Evolutionary conservation across 106 monocot genomes (phyloP).

Genomic region (Dendrobium catenatum): DNA sequence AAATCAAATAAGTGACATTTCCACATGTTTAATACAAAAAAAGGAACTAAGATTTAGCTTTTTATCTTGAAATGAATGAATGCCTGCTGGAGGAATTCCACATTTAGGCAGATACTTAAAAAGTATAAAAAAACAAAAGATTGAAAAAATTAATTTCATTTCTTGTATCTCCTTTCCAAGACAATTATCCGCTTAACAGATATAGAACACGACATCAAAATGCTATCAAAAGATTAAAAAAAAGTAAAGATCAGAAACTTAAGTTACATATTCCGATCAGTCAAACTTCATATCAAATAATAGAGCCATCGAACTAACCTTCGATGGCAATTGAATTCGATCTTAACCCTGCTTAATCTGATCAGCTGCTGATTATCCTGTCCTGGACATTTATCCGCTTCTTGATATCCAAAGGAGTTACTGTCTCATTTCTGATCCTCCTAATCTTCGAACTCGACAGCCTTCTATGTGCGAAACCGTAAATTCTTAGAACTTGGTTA

Average conservation of each 20-base stretch:
- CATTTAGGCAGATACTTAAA: not conserved
- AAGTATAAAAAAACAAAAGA: not conserved
- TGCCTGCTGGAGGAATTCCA: not conserved
- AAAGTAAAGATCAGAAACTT: not conserved
- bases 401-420: slow-evolving; percentile 36
- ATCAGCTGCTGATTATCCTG: slow-evolving; percentile 8
- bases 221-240: not conserved
- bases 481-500: slow-evolving; percentile 64
- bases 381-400: slow-evolving; percentile 17
- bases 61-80: not conserved
- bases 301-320: slow-evolving; percentile 15
- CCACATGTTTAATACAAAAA: not conserved
- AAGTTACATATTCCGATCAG: slow-evolving; percentile 2
- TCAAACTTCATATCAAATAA: slow-evolving; percentile 12
- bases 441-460: slow-evolving; percentile 42
- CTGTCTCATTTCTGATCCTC: slow-evolving; percentile 33
- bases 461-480: slow-evolving; percentile 54
- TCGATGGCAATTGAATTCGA: not conserved
- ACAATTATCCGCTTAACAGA: not conserved
- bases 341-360: not conserved
- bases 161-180: not conserved
- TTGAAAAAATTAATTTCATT: not conserved
- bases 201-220: not conserved
- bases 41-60: no score
- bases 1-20: not conserved